Conservation (phyloP, 768 basidiomycete genomes). For the Dendrothele bispora region DNA sequence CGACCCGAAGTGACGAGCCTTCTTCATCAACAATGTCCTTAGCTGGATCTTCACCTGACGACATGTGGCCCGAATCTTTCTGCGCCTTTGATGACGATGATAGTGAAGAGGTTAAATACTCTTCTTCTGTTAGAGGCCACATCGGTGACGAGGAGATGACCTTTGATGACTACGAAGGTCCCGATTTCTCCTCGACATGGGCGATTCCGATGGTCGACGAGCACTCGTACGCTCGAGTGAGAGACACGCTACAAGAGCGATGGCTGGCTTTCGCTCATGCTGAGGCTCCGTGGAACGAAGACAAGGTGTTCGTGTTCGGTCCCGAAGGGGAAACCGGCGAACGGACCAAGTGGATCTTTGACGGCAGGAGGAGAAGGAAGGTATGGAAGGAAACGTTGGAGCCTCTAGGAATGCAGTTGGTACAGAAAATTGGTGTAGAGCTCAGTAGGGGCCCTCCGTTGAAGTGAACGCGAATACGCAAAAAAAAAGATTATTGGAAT, state of each 20-base stretch:
- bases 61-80: constrained; percentile 31
- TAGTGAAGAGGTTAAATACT: constrained; percentile 34
- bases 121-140: constrained; percentile 19
- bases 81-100: constrained; percentile 26
- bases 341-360: constrained; percentile 62
- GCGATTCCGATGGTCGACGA: constrained; percentile 57
- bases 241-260: constrained; percentile 68
- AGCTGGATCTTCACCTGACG: constrained; percentile 6
- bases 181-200: constrained; percentile 7
- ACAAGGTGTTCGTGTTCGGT: constrained; percentile 76
- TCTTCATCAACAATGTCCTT: too few species aligned
- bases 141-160: constrained; percentile 14
- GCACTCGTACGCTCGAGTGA: constrained; percentile 64
- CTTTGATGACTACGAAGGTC: constrained; percentile 4
- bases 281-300: constrained; percentile 67
- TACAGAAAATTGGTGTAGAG: constrained; percentile 74
- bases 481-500: not conserved
- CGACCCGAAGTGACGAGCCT: too few species aligned
- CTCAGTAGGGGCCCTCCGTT: constrained; percentile 66
- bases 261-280: constrained; percentile 80
- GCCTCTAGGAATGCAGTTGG: constrained; percentile 64
- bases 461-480: too few species aligned
- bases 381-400: constrained; percentile 68
- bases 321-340: constrained; percentile 83
- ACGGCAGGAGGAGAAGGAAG: constrained; percentile 56